These are phyloP conservation scores for Ceratobasidium sp. DNA, from an alignment of 1,284 basidiomycete species.

Conservation along the genomic window DNA sequence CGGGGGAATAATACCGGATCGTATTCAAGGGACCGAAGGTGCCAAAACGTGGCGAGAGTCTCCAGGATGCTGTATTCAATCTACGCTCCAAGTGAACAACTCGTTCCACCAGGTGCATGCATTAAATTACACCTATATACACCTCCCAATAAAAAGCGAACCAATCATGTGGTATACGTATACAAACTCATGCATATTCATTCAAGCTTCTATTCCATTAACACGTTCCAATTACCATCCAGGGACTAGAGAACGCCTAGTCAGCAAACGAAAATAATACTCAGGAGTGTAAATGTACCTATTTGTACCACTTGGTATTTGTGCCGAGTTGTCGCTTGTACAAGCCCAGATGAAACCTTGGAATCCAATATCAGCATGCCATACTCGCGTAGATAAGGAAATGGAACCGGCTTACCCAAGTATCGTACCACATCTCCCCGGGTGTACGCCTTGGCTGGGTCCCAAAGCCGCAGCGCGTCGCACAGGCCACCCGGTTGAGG, in stretches of 20 bases:
- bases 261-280: not conserved
- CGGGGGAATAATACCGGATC: too few relatives aligned
- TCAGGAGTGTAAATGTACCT: not conserved
- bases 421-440: slow-evolving; percentile 29
- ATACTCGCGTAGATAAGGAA: not conserved
- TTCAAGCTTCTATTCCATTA: slow-evolving; percentile 4
- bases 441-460: not conserved
- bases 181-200: not conserved
- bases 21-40: too few relatives aligned
- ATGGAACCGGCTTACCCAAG: not conserved
- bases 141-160: slow-evolving; percentile 7
- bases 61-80: too few relatives aligned
- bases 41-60: too few relatives aligned
- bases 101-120: not conserved
- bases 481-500: slow-evolving; percentile 25
- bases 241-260: not conserved
- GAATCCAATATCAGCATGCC: not conserved
- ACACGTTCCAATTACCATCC: slow-evolving; percentile 24
- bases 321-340: not conserved
- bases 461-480: slow-evolving; percentile 16
- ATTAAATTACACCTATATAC: slow-evolving; percentile 21
- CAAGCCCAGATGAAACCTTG: slow-evolving; percentile 25
- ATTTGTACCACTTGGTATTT: slow-evolving; percentile 8
- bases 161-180: not conserved
- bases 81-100: not conserved